A percentile compares a stretch with the other conserved stretches of the same genome.
phyloP scores from a whole-genome alignment of 2,329 filamentous ascomycete genomes.

The Cercospora sojina region DNA sequence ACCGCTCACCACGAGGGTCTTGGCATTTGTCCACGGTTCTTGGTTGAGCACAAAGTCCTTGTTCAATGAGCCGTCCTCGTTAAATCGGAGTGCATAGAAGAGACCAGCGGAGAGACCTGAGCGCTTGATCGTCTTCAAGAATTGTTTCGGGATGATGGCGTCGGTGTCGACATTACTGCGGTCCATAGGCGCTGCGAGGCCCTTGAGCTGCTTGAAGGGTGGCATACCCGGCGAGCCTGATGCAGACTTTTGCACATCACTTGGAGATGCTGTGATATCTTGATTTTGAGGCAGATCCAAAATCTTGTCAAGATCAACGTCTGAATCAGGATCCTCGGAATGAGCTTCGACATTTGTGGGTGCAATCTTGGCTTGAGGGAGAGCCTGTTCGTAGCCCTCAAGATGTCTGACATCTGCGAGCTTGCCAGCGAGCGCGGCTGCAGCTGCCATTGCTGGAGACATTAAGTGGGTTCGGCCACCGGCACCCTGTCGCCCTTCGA shows the following conservation, averaged over 20 bases:
- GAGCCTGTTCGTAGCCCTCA: conserved; percentile 52
- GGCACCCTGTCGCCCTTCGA: conserved; percentile 93
- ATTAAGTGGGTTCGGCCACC: conserved; percentile 89
- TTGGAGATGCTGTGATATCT: conserved; percentile 54
- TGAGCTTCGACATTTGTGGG: conserved; percentile 58
- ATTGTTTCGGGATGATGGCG: conserved; percentile 98
- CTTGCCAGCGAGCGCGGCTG: conserved; percentile 84
- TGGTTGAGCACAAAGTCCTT: conserved; percentile 85
- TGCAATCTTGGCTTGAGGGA: conserved; percentile 45
- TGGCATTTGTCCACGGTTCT: conserved; percentile 76
- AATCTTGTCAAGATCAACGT: conserved; percentile 64
- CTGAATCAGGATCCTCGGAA: conserved; percentile 58
- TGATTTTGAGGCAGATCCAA: conserved; percentile 55
- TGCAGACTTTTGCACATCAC: conserved; percentile 52
- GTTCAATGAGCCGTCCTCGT: conserved; percentile 67
- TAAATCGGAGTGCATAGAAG: conserved; percentile 81
- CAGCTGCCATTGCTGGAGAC: conserved; percentile 95
- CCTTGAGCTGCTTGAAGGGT: conserved; percentile 80
- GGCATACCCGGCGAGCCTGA: conserved; percentile 65
- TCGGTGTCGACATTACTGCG: conserved; percentile 96
- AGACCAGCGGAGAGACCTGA: conserved; percentile 86
- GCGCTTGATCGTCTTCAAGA: conserved; percentile 98
- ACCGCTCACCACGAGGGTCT: conserved; percentile 89
- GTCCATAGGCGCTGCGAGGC: conserved; percentile 83
- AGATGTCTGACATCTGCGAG: conserved; percentile 87